Percentiles rank a stretch among this genome's conserved stretches.
phyloP scores from a whole-genome alignment of 148 eudicot species.

The Polygonum maritimum region DNA sequence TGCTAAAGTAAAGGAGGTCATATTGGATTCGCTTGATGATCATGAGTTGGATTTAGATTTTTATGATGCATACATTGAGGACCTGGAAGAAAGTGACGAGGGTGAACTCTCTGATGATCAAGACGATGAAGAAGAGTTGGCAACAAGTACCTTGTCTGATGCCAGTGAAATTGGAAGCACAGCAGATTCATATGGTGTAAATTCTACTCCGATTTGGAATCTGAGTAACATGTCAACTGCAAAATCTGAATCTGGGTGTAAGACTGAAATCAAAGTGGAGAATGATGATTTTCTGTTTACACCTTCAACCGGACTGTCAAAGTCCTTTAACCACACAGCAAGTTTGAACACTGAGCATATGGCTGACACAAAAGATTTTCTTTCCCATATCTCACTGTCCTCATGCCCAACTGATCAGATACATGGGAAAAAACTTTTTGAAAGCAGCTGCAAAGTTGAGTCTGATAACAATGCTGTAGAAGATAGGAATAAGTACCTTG shows the following conservation, averaged over 20 bases:
- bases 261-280: constrained; percentile 8
- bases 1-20: constrained; percentile 54
- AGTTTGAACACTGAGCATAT: not conserved
- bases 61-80: constrained; percentile 64
- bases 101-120: constrained; percentile 22
- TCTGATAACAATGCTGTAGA: constrained; percentile 6
- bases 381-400: not conserved
- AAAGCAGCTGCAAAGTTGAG: constrained; percentile 11
- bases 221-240: not conserved
- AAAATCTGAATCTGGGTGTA: constrained; percentile 13
- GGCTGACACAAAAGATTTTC: not conserved
- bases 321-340: not conserved
- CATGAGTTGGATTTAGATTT: constrained; percentile 46
- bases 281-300: constrained; percentile 8
- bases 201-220: constrained; percentile 8
- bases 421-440: not conserved
- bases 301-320: constrained; percentile 15
- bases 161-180: constrained; percentile 32
- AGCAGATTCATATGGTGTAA: constrained; percentile 24
- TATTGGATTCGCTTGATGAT: constrained; percentile 45
- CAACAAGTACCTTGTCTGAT: constrained; percentile 14
- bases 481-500: constrained; percentile 40
- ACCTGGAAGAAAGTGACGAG: constrained; percentile 43
- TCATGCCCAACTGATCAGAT: not conserved
- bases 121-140: constrained; percentile 17